A percentile compares a stretch with the other conserved stretches of the same genome.
phyloP scores from a whole-genome alignment of 306 rosid genomes.

The Quercus parvula region DNA sequence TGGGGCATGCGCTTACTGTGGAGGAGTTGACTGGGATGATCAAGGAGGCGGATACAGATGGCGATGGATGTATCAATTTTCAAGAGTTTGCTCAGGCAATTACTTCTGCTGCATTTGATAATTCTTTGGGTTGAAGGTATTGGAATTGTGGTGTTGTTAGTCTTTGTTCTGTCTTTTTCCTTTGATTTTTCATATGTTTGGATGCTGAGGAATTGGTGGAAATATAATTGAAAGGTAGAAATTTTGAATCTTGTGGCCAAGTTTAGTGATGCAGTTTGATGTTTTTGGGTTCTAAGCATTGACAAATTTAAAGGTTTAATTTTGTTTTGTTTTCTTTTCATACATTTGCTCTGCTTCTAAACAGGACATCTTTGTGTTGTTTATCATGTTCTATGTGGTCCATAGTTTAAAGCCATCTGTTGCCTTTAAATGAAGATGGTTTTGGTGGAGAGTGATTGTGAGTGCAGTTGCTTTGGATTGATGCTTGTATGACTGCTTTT shows the following conservation, averaged over 20 bases:
- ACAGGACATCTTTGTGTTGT: too few species aligned
- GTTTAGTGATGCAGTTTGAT: neutral
- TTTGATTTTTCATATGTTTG: neutral
- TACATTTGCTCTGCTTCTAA: neutral
- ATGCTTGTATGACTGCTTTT: neutral
- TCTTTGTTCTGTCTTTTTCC: neutral
- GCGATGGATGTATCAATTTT: conserved; percentile 78
- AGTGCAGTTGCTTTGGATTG: neutral
- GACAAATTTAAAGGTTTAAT: neutral
- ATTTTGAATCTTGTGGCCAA: neutral
- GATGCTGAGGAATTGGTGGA: neutral
- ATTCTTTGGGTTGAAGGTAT: conserved; percentile 58
- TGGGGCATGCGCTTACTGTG: conserved; percentile 80
- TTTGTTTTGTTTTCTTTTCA: neutral
- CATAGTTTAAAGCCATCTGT: neutral
- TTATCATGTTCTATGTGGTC: too few species aligned
- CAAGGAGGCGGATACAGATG: conserved; percentile 83
- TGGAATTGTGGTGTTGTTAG: neutral
- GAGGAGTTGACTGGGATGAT: conserved; percentile 95
- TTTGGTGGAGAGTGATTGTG: neutral
- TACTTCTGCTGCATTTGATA: conserved; percentile 86
- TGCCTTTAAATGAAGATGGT: neutral
- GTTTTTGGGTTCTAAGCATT: neutral
- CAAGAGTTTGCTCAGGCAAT: conserved; percentile 73
- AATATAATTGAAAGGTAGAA: neutral